Evolutionary conservation across 2,329 filamentous ascomycete genomes (phyloP), one percentile per base, ranked within the genome.

Genomic region (Xylariaceae sp.): DNA sequence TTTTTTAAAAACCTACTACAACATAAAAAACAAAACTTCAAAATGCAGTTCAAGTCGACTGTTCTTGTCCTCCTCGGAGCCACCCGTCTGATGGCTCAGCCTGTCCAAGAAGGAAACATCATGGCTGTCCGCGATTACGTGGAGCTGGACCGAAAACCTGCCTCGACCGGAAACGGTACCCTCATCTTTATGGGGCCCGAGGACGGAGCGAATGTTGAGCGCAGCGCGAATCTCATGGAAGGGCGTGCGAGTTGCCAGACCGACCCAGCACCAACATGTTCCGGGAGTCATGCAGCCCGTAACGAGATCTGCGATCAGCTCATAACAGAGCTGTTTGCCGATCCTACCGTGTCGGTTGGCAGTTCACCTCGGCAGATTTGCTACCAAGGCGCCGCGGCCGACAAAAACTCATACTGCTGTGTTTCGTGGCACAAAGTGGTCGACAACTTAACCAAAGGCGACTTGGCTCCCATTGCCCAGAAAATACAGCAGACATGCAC

Each of bases 271-370:
- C 44, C 44, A 8, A n/a, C 12, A 4, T 47, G 44, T n/a, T 36
- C 28, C 16, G 17, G 12, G 8, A 11, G 21, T 14, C n/a, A 47
- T 31, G 34, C 44, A 31, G 44, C 44, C 7, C 44, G 44, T 31
- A 47, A 47, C 29, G 44, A 47, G 4, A 34, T 47, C 16, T 47
- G 44, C 44, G 44, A 47, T 31, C 31, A 36, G 44, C 44, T 47
- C 28, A 17, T 47, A 19, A 36, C 44, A 16, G 44, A 47, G 44
- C 44, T 47, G n/a, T 36, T 36, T 17, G 44, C 29, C n/a, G 44
- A 47, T 33, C n/a, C 16, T 11, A 33, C 11, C 4, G 14, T 47
- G 17, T 16, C n/a, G 26, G 44, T 47, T 17, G 26, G 44, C 44
- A 21, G 12, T 8, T 16, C 26, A 6, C 31, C 45, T 17, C 45